Evolutionary conservation across 345 rosid genomes (phyloP), one percentile per base, ranked within the genome.

Genomic region (Eucalyptus marginata): DNA sequence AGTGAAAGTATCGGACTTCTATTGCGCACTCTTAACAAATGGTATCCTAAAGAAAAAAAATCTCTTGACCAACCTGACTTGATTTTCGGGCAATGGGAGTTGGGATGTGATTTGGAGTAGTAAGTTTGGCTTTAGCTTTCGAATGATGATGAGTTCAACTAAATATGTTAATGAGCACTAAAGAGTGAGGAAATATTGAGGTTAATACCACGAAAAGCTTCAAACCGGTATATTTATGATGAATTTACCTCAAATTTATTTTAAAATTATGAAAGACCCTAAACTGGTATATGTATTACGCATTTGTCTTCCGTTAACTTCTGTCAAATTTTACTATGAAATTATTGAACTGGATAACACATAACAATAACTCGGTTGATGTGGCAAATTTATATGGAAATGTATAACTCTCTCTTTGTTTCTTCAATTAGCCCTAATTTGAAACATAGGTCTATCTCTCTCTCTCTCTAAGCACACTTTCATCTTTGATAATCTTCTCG

Each of bases 1-100:
- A 0, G 2, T 14, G 5, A 64, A n/a, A 15, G 3, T 14, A 66
- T 31, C 1, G 3, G 2, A n/a, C 10, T 66, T 66, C 0, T 15
- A 16, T 0, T 31, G 3, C 1, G 3, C 10, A 8, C 17, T 66
- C 20, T 17, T 15, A 31, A 66, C 20, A 14, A 8, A 66, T 64
- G 5, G 33, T 64, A 64, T 59, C 15, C 25, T 11, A 59, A 59
- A 14, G 4, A 52, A 59, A 59, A 59, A 59, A 9, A 62, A 29
- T 62, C 33, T 62, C 33, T 13, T n/a, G 36, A 64, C 36, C 27
- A 24, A 56, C 62, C 5, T 24, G 2, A 27, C 15, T 59, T 27
- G 7, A 13, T 3, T 59, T 59, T 27, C 0, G 0, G 15, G 31
- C 15, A 27, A 13, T 64, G 71, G 71, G 18, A 2, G 1, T 59